Conservation (phyloP, 2,329 filamentous ascomycete species). For the Cladosporium sp. region DNA sequence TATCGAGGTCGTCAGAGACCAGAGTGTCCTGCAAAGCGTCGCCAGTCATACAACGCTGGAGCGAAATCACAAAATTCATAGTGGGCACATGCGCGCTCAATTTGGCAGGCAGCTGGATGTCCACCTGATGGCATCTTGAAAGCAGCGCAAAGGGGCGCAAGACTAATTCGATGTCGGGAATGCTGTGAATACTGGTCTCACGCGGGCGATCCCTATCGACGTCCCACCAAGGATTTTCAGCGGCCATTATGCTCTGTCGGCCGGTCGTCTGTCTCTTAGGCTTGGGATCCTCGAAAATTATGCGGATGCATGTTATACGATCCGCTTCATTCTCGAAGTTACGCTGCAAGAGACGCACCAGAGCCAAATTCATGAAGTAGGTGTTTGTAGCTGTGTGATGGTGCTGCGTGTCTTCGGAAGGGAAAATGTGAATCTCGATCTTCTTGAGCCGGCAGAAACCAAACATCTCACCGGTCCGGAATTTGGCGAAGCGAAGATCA, state of each 20-base stretch:
- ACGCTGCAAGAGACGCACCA: conserved; percentile 24
- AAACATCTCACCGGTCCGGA: conserved; percentile 21
- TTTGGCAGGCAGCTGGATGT: conserved; percentile 20
- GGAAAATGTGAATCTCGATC: conserved; percentile 25
- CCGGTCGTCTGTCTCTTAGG: not conserved
- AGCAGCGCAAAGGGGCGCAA: conserved; percentile 24
- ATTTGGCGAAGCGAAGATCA: conserved; percentile 27
- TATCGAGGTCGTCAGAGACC: conserved; percentile 11
- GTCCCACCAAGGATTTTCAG: conserved; percentile 25
- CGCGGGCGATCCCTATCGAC: conserved; percentile 16
- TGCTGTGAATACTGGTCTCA: conserved; percentile 20
- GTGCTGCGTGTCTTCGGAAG: conserved; percentile 14
- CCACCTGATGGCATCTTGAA: conserved; percentile 22
- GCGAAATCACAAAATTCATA: conserved; percentile 17
- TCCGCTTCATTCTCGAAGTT: conserved; percentile 13
- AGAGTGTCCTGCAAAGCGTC: not conserved
- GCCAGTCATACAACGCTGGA: conserved; percentile 20
- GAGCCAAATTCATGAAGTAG: conserved; percentile 27
- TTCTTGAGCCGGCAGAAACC: conserved; percentile 28
- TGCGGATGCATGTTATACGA: conserved; percentile 20
- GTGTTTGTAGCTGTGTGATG: conserved; percentile 26
- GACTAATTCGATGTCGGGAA: conserved; percentile 26
- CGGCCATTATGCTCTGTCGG: conserved; percentile 13
- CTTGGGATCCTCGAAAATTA: conserved; percentile 19
- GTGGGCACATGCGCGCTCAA: conserved; percentile 16